Base-by-base conservation (phyloP, 768 basidiomycete genomes). In the Ramaria sp. region DNA sequence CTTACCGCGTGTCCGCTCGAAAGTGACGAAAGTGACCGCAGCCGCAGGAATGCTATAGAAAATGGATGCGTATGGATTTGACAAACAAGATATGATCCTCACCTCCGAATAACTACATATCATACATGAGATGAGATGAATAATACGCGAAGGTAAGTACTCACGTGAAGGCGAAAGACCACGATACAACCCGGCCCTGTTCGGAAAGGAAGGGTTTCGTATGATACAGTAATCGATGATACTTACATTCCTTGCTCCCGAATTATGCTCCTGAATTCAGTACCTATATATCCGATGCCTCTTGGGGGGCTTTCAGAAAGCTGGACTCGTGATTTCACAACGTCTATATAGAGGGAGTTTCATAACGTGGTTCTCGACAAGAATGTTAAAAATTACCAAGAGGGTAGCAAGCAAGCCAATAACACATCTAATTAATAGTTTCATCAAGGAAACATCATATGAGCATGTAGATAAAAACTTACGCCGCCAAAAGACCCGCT, bases 341-440 rank as follows among this genome's bases (percentile, higher is more conserved):
- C 88, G 59, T 97, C 93, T 87, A 36, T 20, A 18, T 6, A 47
- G n/a, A 47, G 7, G 45, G 18, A n/a, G 16, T 7, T 39, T 18
- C 10, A 16, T 24, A 22, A 32, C 5, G 45, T 6, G 12, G 18
- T 50, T 34, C 48, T 48, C 24, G 25, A 42, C 24, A 27, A 37
- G 18, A 32, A 34, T 13, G 10, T 16, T 30, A 8, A 34, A 5
- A 9, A 36, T 16, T 15, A 49, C 39, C 87, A 5, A 95, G 72
- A 0, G 92, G 95, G 66, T 95, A 97, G 63, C 85, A 93, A 0
- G 89, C 79, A 1, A 96, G 73, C 96, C 96, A 99, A 63, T 99
- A 97, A 0, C 82, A 83, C 37, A 95, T 78, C 74, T 91, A 32
- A 59, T 53, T 36, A 38, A 54, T 45, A 45, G 20, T 57, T 34